Conservation (phyloP, 805 yeast species). For the Yarrowia divulgata region DNA sequence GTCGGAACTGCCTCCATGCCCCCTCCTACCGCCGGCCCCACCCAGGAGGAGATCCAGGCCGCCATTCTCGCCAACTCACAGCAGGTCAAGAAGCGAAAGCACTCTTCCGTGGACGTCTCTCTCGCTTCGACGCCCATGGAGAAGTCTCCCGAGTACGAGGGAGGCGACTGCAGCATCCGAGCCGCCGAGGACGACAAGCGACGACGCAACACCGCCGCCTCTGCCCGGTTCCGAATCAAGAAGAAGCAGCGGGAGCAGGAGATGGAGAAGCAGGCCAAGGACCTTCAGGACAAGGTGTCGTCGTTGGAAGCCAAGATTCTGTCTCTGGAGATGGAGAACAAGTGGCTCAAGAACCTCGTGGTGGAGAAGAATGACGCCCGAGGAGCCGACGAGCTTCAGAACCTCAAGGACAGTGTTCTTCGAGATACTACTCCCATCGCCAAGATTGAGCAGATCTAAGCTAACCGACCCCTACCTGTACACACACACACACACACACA, state of each 20-base stretch:
- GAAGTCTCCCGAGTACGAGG: slow-evolving; percentile 40
- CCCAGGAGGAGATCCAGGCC: slow-evolving; percentile 40
- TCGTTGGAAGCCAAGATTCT: slow-evolving; percentile 75
- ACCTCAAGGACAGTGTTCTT: slow-evolving; percentile 45
- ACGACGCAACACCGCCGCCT: slow-evolving; percentile 89
- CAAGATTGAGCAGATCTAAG: slow-evolving; percentile 37
- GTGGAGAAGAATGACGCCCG: slow-evolving; percentile 67
- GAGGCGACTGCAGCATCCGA: slow-evolving; percentile 45
- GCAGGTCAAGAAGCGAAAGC: slow-evolving; percentile 33
- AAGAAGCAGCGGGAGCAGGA: slow-evolving; percentile 92
- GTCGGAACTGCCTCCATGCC: slow-evolving; percentile 32
- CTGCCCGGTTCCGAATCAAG: slow-evolving; percentile 90
- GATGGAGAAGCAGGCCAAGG: slow-evolving; percentile 78
- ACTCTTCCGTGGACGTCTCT: slow-evolving; percentile 33
- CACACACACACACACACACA: not conserved
- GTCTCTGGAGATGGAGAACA: slow-evolving; percentile 92
- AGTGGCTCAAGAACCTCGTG: slow-evolving; percentile 79
- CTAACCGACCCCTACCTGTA: not conserved
- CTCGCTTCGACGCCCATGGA: slow-evolving; percentile 14
- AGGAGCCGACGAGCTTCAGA: slow-evolving; percentile 46
- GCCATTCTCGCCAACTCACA: slow-evolving; percentile 40
- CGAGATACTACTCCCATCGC: slow-evolving; percentile 37
- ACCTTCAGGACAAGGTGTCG: slow-evolving; percentile 70
- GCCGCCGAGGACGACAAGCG: slow-evolving; percentile 72
- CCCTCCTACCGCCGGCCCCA: slow-evolving; percentile 38